Evolutionary conservation across 495 filamentous ascomycete genomes (phyloP).

Genomic region (Xylaria acuta): DNA sequence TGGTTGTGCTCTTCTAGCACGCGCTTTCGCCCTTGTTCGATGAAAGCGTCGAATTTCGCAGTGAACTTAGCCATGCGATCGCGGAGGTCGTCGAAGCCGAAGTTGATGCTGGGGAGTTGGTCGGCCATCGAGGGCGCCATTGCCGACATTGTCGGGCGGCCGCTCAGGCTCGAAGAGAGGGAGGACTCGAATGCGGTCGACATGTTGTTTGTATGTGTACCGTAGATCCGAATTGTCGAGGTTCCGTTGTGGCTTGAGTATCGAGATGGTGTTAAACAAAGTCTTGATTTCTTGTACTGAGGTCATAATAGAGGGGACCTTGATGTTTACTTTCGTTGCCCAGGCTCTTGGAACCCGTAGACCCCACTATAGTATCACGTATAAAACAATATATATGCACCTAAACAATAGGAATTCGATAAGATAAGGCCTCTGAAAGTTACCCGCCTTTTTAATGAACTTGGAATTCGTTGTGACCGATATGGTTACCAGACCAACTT

Average conservation of each 20-base stretch:
- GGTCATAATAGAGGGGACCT: not conserved
- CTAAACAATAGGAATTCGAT: conserved; percentile 13
- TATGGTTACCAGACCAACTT: conserved; percentile 13
- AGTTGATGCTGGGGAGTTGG: conserved; percentile 86
- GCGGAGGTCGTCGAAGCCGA: conserved; percentile 94
- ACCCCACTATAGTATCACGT: not conserved
- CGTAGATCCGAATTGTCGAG: not conserved
- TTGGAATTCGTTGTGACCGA: not conserved
- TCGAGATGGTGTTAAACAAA: conserved; percentile 24
- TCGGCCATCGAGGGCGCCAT: conserved; percentile 66
- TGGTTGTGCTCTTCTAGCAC: conserved; percentile 93
- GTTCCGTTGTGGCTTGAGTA: conserved; percentile 10
- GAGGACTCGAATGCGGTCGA: conserved; percentile 77
- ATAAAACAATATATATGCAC: conserved; percentile 14
- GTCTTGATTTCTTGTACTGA: conserved; percentile 5
- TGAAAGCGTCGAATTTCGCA: conserved; percentile 88
- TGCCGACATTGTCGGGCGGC: conserved; percentile 65
- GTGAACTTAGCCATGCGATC: conserved; percentile 95
- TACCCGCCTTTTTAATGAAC: not conserved
- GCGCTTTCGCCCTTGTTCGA: conserved; percentile 85
- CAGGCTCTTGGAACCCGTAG: conserved; percentile 25
- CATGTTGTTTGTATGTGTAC: conserved; percentile 52
- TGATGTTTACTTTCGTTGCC: conserved; percentile 45
- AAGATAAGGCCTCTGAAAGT: conserved; percentile 28
- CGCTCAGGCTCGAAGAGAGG: conserved; percentile 72